phyloP scores from a whole-genome alignment of 352 stramenopile species.

The Globisporangium yorkense region DNA sequence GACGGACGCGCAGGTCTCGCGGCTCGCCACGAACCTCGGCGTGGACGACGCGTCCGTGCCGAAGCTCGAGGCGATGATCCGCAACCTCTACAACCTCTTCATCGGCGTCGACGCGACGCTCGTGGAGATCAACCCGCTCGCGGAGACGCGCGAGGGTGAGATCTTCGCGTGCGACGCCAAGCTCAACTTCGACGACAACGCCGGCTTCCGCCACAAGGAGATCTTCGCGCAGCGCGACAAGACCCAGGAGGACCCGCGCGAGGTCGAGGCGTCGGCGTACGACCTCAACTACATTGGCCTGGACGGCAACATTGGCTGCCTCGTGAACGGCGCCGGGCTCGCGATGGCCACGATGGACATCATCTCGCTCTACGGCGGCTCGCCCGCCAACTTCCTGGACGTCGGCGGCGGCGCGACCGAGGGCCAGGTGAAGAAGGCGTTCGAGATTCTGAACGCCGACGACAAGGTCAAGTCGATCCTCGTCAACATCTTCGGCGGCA shows the following conservation, averaged over 20 bases:
- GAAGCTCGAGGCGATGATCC: conserved; percentile 72
- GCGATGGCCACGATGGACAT: conserved; percentile 99
- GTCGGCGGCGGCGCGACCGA: conserved; percentile 95
- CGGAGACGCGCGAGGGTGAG: conserved; percentile 92
- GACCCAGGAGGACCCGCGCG: conserved; percentile 93
- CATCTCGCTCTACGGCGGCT: conserved; percentile 97
- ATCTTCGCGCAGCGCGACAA: conserved; percentile 89
- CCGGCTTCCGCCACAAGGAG: conserved; percentile 95
- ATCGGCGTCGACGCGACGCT: conserved; percentile 94
- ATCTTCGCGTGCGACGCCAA: conserved; percentile 98
- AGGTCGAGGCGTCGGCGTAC: conserved; percentile 91
- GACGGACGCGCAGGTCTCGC: conserved; percentile 71
- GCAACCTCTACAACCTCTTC: conserved; percentile 96
- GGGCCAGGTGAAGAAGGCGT: conserved; percentile 85
- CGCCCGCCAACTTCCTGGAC: conserved; percentile 98
- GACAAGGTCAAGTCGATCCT: conserved; percentile 96
- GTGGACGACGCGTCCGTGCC: conserved; percentile 37
- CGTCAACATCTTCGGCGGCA: conserved; percentile 99
- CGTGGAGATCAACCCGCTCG: conserved; percentile 98
- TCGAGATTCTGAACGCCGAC: conserved; percentile 88
- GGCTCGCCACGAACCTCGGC: conserved; percentile 70
- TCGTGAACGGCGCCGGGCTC: conserved; percentile 98
- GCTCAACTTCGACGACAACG: conserved; percentile 99
- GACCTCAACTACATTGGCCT: conserved; percentile 99
- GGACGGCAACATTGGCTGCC: conserved; percentile 99